Evolutionary conservation across 2,329 filamentous ascomycete species (phyloP).

Genomic region (Tolypocladium ophioglossoides): DNA sequence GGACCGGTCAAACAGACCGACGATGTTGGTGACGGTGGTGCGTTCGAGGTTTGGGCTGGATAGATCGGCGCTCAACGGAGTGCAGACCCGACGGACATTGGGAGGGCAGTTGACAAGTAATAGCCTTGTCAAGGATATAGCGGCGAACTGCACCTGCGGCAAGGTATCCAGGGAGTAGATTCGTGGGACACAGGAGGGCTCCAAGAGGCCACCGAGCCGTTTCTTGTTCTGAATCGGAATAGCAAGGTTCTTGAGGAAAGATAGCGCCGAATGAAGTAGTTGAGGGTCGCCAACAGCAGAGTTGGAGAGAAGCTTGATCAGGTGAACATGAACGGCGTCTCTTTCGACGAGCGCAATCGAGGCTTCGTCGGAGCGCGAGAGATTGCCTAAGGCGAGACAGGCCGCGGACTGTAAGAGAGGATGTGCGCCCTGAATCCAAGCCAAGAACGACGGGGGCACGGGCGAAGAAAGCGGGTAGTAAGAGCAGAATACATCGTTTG

Average conservation of each 20-base stretch:
- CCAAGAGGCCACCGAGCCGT: slow-evolving; percentile 36
- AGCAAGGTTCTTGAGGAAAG: slow-evolving; percentile 55
- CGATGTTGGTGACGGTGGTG: slow-evolving; percentile 25
- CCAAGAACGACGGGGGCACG: slow-evolving; percentile 29
- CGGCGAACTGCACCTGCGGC: slow-evolving; percentile 48
- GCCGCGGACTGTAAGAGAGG: slow-evolving; percentile 42
- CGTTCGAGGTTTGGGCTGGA: slow-evolving; percentile 11
- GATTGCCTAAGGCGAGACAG: slow-evolving; percentile 51
- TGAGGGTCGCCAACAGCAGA: slow-evolving; percentile 32
- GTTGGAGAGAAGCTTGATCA: slow-evolving; percentile 34
- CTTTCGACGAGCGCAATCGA: slow-evolving; percentile 38
- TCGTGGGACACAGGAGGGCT: slow-evolving; percentile 34
- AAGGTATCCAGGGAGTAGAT: slow-evolving; percentile 41
- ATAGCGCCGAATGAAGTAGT: slow-evolving; percentile 45
- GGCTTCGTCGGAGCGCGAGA: slow-evolving; percentile 46
- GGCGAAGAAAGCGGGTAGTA: slow-evolving; percentile 30
- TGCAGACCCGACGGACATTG: slow-evolving; percentile 42
- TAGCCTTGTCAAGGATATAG: slow-evolving; percentile 46
- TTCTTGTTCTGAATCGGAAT: slow-evolving; percentile 46
- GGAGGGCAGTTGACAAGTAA: slow-evolving; percentile 40
- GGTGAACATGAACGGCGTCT: slow-evolving; percentile 28
- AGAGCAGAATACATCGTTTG: slow-evolving; percentile 33
- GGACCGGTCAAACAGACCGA: slow-evolving; percentile 25
- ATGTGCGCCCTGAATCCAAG: slow-evolving; percentile 34
- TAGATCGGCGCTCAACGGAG: slow-evolving; percentile 24